Evolutionary conservation across 2,329 filamentous ascomycete species (phyloP), one percentile per base, ranked within the genome.

Genomic region (Colletotrichum sp.): DNA sequence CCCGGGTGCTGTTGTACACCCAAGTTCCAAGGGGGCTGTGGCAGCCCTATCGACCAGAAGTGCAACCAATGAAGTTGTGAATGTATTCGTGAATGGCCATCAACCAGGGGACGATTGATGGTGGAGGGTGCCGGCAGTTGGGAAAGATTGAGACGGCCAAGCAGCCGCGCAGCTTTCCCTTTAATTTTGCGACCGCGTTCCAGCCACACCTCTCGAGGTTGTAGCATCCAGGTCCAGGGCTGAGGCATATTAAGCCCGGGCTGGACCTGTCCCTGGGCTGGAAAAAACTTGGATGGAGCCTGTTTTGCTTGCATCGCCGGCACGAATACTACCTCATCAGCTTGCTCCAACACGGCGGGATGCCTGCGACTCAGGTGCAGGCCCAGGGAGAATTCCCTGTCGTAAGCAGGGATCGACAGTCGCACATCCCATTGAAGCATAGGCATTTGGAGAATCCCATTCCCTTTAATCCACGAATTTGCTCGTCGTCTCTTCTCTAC

Each of bases 391-490:
- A 8, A 7, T 12, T 9, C 43, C 43, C 43, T 62, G 12, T n/a
- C n/a, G 8, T 12, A 62, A 39, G 30, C 34, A 62, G 28, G 36
- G 71, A 74, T 74, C 34, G 32, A 70, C 71, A 52, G 30, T 70
- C 12, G 27, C 58, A 30, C 16, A 18, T 9, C 58, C 71, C 22
- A 18, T 65, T 65, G n/a, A 12, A 58, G 66, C 43, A 70, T 74
- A 30, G 43, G 58, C 58, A 60, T 74, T 74, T 15, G 65, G 27
- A 48, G 32, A 74, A 74, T 70, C 71, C 71, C 71, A 74, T 74
- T 27, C 34, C 12, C 27, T 43, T 48, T 32, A 30, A 18, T 43
- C 28, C 43, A 62, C 66, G 60, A 70, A 65, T 60, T 74, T 34
- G 28, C n/a, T 12, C 25, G 22, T 22, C 60, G 28, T n/a, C 28